Evolutionary conservation across 1,284 basidiomycete genomes (phyloP).

Genomic region (Ceratobasidium sp.): DNA sequence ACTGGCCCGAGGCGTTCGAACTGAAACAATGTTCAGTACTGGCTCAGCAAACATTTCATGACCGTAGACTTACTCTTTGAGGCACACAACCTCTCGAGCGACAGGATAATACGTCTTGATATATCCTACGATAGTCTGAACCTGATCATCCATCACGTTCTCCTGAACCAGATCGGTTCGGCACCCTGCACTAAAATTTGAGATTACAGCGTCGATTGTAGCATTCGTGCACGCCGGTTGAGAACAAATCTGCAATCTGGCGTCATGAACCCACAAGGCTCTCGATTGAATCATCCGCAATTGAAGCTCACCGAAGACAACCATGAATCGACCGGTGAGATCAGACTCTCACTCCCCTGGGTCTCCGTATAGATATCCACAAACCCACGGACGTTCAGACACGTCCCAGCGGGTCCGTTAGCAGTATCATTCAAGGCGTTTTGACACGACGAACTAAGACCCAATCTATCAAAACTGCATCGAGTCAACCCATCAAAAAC

Average conservation of each 20-base stretch:
- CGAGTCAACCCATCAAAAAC: not conserved
- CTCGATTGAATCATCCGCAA: not conserved
- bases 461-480: not conserved
- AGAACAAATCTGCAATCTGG: slow-evolving; percentile 2
- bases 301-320: not conserved
- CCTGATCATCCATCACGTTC: not conserved
- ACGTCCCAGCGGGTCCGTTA: not conserved
- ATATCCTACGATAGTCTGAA: too few relatives aligned
- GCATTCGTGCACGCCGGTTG: slow-evolving; percentile 21
- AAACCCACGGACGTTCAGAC: not conserved
- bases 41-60: not conserved
- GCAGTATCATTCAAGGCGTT: not conserved
- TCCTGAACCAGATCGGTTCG: not conserved
- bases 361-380: not conserved
- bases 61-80: not conserved
- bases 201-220: not conserved
- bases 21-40: not conserved
- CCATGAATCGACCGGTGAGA: slow-evolving; percentile 10
- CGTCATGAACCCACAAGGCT: not conserved
- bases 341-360: not conserved
- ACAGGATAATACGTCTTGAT: not conserved
- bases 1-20: not conserved
- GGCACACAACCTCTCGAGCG: slow-evolving; percentile 7
- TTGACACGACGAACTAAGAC: slow-evolving; percentile 3
- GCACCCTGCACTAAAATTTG: slow-evolving; percentile 2